Conservation (phyloP, 1,139 yeast species). For the Yamadazyma sp. region DNA sequence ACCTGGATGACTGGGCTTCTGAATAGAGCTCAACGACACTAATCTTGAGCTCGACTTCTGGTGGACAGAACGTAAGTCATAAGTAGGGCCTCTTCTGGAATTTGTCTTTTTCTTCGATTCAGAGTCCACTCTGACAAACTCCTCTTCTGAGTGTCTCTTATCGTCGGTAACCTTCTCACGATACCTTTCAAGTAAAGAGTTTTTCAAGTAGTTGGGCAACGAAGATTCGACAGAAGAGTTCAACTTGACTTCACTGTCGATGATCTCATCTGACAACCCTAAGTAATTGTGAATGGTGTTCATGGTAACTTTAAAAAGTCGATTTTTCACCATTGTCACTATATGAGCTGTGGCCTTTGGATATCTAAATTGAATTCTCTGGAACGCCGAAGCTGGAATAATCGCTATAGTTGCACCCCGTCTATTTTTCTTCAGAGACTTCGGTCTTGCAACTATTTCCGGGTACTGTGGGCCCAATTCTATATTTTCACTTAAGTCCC, state of each 20-base stretch:
- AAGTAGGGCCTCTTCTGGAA: not conserved
- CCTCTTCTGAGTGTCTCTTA: constrained; percentile 2
- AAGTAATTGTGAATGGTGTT: constrained; percentile 86
- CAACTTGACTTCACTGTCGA: constrained; percentile 70
- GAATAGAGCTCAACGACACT: constrained; percentile 61
- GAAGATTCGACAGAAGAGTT: constrained; percentile 45
- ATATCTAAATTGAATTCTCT: constrained; percentile 66
- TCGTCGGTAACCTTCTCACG: not conserved
- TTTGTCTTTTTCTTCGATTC: not conserved
- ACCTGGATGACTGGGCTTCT: constrained; percentile 70
- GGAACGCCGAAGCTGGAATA: constrained; percentile 83
- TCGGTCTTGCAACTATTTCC: constrained; percentile 60
- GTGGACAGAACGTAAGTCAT: constrained; percentile 6
- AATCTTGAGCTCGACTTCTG: constrained; percentile 50
- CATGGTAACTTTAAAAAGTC: constrained; percentile 86
- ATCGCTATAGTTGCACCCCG: constrained; percentile 81
- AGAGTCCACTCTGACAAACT: constrained; percentile 3
- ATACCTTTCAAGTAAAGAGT: constrained; percentile 51
- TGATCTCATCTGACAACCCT: constrained; percentile 79
- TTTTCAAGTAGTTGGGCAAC: constrained; percentile 63
- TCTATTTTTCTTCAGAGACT: constrained; percentile 21
- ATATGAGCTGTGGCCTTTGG: constrained; percentile 93
- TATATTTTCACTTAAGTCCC: not conserved
- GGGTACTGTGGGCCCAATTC: constrained; percentile 24
- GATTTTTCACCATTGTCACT: constrained; percentile 85